Conservation (phyloP, 305 asterid genomes). For the Fraxinus baroniana region DNA sequence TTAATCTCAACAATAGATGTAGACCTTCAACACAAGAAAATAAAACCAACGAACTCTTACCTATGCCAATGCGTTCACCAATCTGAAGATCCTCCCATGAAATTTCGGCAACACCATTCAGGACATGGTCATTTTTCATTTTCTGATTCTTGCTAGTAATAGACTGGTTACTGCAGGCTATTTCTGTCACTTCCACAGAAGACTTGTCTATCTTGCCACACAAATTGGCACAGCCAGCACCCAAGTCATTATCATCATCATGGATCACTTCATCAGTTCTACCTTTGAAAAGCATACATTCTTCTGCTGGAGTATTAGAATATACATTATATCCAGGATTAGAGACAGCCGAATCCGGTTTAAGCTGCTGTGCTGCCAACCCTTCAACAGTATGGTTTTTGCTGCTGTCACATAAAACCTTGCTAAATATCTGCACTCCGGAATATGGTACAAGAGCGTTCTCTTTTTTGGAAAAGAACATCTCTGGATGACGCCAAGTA, state of each 20-base stretch:
- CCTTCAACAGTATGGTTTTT: constrained; percentile 33
- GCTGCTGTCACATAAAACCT: constrained; percentile 24
- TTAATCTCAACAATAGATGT: constrained; percentile 3
- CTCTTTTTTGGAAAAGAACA: constrained; percentile 31
- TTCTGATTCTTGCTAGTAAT: constrained; percentile 36
- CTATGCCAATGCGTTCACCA: constrained; percentile 97
- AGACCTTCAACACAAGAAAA: constrained; percentile 19
- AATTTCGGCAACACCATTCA: constrained; percentile 81
- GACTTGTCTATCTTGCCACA: constrained; percentile 31
- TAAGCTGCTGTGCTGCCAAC: constrained; percentile 33
- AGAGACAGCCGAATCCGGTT: constrained; percentile 22
- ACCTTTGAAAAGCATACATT: constrained; percentile 24
- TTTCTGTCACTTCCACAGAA: constrained; percentile 30
- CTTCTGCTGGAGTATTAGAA: constrained; percentile 36
- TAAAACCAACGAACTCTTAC: constrained; percentile 39
- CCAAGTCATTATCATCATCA: constrained; percentile 21
- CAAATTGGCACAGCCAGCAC: constrained; percentile 28
- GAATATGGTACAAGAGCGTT: constrained; percentile 47
- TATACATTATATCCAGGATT: constrained; percentile 30
- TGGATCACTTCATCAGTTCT: constrained; percentile 36
- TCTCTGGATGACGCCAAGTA: constrained; percentile 32
- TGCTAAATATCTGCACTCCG: constrained; percentile 38
- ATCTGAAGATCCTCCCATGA: constrained; percentile 97
- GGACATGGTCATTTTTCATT: constrained; percentile 56
- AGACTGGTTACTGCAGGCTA: constrained; percentile 37